A percentile compares a stretch with the other conserved stretches of the same genome.
phyloP scores from a whole-genome alignment of 768 basidiomycete species.

The Kwoniella bestiolae region DNA sequence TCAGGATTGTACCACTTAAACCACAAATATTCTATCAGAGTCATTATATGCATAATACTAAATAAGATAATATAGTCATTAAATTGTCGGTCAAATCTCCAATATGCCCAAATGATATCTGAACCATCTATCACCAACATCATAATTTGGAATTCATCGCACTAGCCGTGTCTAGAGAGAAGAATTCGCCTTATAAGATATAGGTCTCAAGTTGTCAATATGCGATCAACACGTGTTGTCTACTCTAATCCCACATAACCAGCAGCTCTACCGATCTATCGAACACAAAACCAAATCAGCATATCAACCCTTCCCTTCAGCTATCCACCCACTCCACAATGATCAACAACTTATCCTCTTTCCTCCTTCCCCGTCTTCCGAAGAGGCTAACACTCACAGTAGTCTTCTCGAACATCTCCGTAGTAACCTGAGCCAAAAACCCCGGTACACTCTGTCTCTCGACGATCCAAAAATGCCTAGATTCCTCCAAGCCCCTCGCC shows the following conservation, averaged over 20 bases:
- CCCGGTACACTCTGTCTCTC: conserved; percentile 84
- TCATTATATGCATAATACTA: background rate
- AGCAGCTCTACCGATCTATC: conserved; percentile 48
- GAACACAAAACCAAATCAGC: no score
- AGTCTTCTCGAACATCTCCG: conserved; percentile 82
- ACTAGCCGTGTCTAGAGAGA: no score
- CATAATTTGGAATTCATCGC: no score
- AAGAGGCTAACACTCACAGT: conserved; percentile 58
- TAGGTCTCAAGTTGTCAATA: no score
- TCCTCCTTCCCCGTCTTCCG: background rate
- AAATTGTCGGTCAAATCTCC: no score
- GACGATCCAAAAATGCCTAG: conserved; percentile 85
- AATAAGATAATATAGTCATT: background rate
- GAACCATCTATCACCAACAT: no score
- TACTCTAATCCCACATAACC: conserved; percentile 46
- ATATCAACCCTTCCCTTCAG: no score
- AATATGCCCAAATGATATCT: no score
- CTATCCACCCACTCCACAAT: background rate
- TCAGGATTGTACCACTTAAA: background rate
- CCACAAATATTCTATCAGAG: no score
- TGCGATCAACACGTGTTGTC: no score
- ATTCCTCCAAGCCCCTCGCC: conserved; percentile 64
- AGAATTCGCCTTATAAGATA: no score
- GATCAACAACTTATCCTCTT: background rate
- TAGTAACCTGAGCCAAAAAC: conserved; percentile 82